These are phyloP conservation scores for Rhodocollybia butyracea DNA, from an alignment of 768 basidiomycete species.

Conservation along the genomic window DNA sequence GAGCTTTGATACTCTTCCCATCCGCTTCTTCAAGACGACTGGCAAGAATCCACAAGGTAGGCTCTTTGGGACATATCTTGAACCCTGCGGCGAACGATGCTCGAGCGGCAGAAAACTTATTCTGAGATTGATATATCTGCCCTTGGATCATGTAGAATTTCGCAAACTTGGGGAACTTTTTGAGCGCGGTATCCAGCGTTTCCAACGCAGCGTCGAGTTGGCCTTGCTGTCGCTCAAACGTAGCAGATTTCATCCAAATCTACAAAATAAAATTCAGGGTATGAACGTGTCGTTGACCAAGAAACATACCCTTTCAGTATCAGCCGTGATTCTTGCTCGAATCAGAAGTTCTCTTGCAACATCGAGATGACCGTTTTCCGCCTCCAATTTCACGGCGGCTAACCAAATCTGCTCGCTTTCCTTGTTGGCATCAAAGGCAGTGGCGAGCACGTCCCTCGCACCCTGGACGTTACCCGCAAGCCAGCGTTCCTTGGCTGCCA, in stretches of 20 bases:
- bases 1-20: conserved; percentile 87
- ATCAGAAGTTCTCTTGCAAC: conserved; percentile 85
- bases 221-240: conserved; percentile 90
- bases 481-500: conserved; percentile 99
- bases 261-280: conserved; percentile 24
- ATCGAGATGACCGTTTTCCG: conserved; percentile 87
- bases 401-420: conserved; percentile 98
- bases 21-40: conserved; percentile 89
- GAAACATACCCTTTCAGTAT: conserved; percentile 78
- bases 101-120: conserved; percentile 65
- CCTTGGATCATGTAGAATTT: conserved; percentile 98
- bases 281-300: conserved; percentile 6
- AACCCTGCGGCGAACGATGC: conserved; percentile 80
- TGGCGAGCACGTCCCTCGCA: conserved; percentile 86
- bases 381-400: conserved; percentile 94
- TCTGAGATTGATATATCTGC: conserved; percentile 72
- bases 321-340: conserved; percentile 86
- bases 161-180: conserved; percentile 83
- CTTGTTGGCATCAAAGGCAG: conserved; percentile 91
- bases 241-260: conserved; percentile 99
- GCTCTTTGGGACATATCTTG: conserved; percentile 83
- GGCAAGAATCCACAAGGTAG: conserved; percentile 86
- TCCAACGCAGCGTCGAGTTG: conserved; percentile 69
- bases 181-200: conserved; percentile 70
- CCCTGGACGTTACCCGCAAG: conserved; percentile 80